These are phyloP conservation scores for Geotrichum australiense DNA, from an alignment of 1,139 yeast genomes.

Conservation along the genomic window DNA sequence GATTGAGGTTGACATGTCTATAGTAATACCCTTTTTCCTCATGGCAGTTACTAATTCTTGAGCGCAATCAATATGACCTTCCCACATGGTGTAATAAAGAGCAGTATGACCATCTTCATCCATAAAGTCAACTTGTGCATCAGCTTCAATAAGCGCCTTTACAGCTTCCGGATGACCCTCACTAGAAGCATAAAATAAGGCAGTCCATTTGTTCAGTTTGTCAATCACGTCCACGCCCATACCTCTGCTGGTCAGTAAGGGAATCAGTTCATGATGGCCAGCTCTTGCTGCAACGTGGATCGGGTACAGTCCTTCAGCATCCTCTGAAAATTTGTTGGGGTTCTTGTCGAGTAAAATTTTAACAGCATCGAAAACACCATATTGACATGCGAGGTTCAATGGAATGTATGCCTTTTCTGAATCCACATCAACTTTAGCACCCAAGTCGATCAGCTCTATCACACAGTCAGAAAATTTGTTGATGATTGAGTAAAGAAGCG, in stretches of 20 bases:
- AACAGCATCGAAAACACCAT: constrained; percentile 69
- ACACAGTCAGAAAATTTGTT: constrained; percentile 56
- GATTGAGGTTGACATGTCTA: constrained; percentile 22
- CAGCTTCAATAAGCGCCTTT: constrained; percentile 57
- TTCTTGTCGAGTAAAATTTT: constrained; percentile 46
- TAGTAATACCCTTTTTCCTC: constrained; percentile 6
- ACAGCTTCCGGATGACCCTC: constrained; percentile 77
- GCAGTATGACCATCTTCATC: constrained; percentile 85
- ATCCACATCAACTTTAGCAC: constrained; percentile 37
- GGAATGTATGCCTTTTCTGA: constrained; percentile 58
- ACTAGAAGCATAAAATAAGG: constrained; percentile 81
- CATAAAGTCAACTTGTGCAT: constrained; percentile 64
- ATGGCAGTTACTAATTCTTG: constrained; percentile 48
- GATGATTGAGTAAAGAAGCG: constrained; percentile 71
- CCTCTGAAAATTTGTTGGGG: constrained; percentile 32
- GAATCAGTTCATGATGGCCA: constrained; percentile 65
- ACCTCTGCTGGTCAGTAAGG: constrained; percentile 61
- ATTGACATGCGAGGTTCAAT: constrained; percentile 80
- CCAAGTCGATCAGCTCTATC: constrained; percentile 40
- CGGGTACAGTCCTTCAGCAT: constrained; percentile 66
- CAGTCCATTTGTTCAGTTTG: constrained; percentile 88
- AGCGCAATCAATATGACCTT: constrained; percentile 77
- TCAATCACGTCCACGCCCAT: constrained; percentile 76
- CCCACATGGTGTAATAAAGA: constrained; percentile 85
- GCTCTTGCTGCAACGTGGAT: constrained; percentile 83